Conservation (phyloP, 2,329 filamentous ascomycete species). For the Penicillium crustosum region DNA sequence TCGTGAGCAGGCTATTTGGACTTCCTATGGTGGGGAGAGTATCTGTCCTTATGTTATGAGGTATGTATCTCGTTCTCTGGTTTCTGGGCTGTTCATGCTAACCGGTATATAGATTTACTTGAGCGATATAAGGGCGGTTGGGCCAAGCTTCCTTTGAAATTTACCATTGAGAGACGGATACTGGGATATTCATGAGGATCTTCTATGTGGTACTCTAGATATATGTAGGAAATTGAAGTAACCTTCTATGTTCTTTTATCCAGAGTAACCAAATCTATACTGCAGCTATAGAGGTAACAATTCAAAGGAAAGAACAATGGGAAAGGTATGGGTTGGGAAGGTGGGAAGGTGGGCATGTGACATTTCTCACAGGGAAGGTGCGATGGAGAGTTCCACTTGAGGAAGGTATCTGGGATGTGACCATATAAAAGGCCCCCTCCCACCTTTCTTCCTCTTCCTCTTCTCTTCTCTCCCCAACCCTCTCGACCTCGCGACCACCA, state of each 20-base stretch:
- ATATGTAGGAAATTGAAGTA: background rate
- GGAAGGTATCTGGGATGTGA: background rate
- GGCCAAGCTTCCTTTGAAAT: background rate
- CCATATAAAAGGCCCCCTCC: background rate
- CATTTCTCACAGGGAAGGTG: background rate
- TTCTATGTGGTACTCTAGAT: no score
- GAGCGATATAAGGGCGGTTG: background rate
- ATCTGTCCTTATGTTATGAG: conserved; percentile 29
- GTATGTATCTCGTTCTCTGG: conserved; percentile 10
- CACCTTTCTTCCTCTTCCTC: background rate
- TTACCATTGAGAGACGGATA: background rate
- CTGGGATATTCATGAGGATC: background rate
- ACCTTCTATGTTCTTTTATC: background rate
- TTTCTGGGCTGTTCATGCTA: background rate
- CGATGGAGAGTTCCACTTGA: background rate
- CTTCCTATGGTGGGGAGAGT: conserved; percentile 24
- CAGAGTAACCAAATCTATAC: no score
- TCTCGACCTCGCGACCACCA: background rate
- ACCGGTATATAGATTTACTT: conserved; percentile 2
- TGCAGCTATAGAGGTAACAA: background rate
- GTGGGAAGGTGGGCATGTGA: background rate
- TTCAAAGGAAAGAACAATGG: background rate
- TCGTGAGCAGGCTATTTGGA: conserved; percentile 30
- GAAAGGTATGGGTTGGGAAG: background rate
- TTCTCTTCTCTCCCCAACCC: background rate